Evolutionary conservation across 1,284 basidiomycete genomes (phyloP).

Genomic region (Earliella scabrosa): DNA sequence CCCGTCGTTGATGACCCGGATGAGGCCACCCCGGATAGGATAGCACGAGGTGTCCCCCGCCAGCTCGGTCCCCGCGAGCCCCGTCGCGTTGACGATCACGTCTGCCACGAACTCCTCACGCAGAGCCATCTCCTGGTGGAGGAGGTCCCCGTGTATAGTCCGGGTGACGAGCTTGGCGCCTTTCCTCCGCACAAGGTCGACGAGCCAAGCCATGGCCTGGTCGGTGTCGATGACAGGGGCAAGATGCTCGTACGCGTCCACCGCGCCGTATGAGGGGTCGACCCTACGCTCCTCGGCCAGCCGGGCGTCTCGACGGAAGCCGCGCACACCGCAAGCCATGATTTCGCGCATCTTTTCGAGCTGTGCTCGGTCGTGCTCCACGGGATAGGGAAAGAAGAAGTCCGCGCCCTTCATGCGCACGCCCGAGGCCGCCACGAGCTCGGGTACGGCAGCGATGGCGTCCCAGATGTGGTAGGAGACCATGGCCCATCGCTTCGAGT

Average conservation of each 20-base stretch:
- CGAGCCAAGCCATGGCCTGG: slow-evolving; percentile 39
- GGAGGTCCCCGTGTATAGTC: slow-evolving; percentile 32
- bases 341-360: slow-evolving; percentile 42
- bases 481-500: slow-evolving; percentile 39
- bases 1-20: slow-evolving; percentile 44
- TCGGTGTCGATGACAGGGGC: slow-evolving; percentile 44
- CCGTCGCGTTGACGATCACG: slow-evolving; percentile 41
- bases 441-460: slow-evolving; percentile 22
- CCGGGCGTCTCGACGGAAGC: slow-evolving; percentile 35
- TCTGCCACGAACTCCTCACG: slow-evolving; percentile 34
- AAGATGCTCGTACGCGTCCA: slow-evolving; percentile 41
- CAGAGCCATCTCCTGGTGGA: slow-evolving; percentile 35
- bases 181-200: slow-evolving; percentile 34
- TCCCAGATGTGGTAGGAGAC: slow-evolving; percentile 37
- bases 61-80: slow-evolving; percentile 35
- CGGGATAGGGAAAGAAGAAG: slow-evolving; percentile 39
- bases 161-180: slow-evolving; percentile 34
- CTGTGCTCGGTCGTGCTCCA: slow-evolving; percentile 35
- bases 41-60: slow-evolving; percentile 39
- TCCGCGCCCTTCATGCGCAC: slow-evolving; percentile 30
- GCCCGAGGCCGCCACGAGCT: slow-evolving; percentile 23
- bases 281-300: slow-evolving; percentile 30
- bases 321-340: slow-evolving; percentile 27
- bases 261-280: slow-evolving; percentile 34
- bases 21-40: slow-evolving; percentile 42